phyloP scores from a whole-genome alignment of 2,329 filamentous ascomycete species.

The Blastomyces percursus region DNA sequence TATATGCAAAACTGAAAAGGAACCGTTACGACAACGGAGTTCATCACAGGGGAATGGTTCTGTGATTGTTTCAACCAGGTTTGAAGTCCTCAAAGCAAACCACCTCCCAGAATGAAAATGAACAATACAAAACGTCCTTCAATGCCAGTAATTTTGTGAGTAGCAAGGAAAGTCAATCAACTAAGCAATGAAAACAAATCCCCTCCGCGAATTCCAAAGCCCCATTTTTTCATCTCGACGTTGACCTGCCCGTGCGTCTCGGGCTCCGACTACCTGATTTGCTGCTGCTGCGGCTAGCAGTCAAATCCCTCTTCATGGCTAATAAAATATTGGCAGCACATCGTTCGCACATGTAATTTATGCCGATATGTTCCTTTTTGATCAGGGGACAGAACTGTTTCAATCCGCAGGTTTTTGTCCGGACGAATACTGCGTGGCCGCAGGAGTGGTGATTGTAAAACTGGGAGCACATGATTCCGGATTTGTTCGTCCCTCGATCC shows the following conservation, averaged over 20 bases:
- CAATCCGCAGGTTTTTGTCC: constrained; percentile 13
- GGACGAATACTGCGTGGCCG: constrained; percentile 11
- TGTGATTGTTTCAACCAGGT: not conserved
- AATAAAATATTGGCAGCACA: constrained; percentile 12
- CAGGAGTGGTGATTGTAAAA: constrained; percentile 13
- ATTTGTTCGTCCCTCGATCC: not conserved
- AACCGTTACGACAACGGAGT: not conserved
- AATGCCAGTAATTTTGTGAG: not conserved
- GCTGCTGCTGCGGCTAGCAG: not conserved
- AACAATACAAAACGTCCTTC: not conserved
- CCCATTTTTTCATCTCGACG: not conserved
- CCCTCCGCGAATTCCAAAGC: not conserved
- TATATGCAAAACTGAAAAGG: not conserved
- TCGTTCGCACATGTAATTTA: constrained; percentile 12
- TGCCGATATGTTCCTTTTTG: not conserved
- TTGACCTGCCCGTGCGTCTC: not conserved
- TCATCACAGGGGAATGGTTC: not conserved
- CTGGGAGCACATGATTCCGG: constrained; percentile 12
- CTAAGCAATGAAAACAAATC: not conserved
- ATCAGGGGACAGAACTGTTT: constrained; percentile 13
- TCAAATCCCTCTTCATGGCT: constrained; percentile 7
- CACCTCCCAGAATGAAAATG: not conserved
- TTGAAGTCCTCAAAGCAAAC: not conserved
- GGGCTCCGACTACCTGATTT: not conserved
- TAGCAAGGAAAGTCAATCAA: not conserved